These are phyloP conservation scores for Penstemon newberryi DNA, from an alignment of 257 asterid genomes.

Conservation along the genomic window DNA sequence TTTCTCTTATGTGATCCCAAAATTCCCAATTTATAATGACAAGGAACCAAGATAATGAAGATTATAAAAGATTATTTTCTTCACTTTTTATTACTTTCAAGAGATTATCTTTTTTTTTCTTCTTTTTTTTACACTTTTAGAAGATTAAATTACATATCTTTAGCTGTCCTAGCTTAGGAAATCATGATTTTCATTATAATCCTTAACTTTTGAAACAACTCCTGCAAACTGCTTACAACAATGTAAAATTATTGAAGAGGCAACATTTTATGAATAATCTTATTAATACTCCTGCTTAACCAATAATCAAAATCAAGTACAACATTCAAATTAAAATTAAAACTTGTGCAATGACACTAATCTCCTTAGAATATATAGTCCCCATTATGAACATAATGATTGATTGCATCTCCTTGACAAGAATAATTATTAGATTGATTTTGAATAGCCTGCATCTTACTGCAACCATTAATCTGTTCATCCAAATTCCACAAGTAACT, in stretches of 20 bases:
- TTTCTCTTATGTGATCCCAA: not conserved
- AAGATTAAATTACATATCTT: no score
- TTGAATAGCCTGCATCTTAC: conserved; percentile 32
- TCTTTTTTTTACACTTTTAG: not conserved
- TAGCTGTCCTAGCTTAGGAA: no score
- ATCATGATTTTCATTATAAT: no score
- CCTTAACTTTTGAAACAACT: no score
- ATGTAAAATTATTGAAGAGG: no score
- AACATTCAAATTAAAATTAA: not conserved
- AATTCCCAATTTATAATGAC: not conserved
- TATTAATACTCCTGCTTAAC: not conserved
- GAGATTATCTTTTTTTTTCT: not conserved
- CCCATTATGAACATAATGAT: conserved; percentile 29
- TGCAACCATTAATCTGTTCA: conserved; percentile 31
- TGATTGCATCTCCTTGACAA: conserved; percentile 29
- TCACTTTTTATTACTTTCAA: not conserved
- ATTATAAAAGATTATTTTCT: not conserved
- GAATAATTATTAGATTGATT: conserved; percentile 28
- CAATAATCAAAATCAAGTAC: not conserved
- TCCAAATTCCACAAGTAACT: conserved; percentile 47
- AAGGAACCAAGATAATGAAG: no score
- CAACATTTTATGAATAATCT: no score
- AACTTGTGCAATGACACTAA: not conserved
- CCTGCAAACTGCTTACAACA: no score
- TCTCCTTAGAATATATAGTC: conserved; percentile 33